Base-by-base conservation (phyloP, 2,329 filamentous ascomycete genomes). In the Xylariaceae sp. region DNA sequence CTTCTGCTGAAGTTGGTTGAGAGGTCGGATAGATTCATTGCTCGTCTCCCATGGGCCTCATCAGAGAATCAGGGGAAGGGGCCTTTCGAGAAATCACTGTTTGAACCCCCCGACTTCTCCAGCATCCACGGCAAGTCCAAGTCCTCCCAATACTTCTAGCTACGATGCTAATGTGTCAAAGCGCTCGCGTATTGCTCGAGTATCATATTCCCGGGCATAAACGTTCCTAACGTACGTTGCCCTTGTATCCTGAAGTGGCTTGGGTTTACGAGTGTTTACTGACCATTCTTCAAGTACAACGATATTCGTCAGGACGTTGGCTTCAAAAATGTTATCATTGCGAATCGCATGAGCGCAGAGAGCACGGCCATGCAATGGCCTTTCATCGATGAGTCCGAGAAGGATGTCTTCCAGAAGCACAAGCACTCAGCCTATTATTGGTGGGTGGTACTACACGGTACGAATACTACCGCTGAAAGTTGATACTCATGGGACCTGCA, bases 71-170 rank as follows among this genome's bases (percentile, higher is more conserved):
- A 53, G 27, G 56, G 57, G 0, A 66, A 61, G 37, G 63, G 63
- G 7, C 72, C 73, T 0, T 87, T 86, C 50, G 82, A 87, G 55
- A 85, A 84, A 50, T 73, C 77, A 48, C 72, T 75, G 33, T 87
- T 87, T 52, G 63, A 83, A 10, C 74, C 75, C 23, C 82, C 82
- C 0, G 81, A 86, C 52, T 86, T 87, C 53, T 81, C 80, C 1
- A 81, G 74, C 10, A 64, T 87, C 4, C 80, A 87, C 47, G 70
- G 83, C 39, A 52, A 76, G 43, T 75, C 77, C 5, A 19, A 22
- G 12, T 31, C 7, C 9, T 33, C 27, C 9, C 44, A 42, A 23
- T 37, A 32, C 37, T 25, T 22, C 19, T n/a, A 14, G 22, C 30
- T 32, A 10, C 30, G 16, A 30, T 25, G 14, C 32, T 37, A 18